These are phyloP conservation scores for Trichoderma hamatum DNA, from an alignment of 2,329 filamentous ascomycete species.

Conservation along the genomic window DNA sequence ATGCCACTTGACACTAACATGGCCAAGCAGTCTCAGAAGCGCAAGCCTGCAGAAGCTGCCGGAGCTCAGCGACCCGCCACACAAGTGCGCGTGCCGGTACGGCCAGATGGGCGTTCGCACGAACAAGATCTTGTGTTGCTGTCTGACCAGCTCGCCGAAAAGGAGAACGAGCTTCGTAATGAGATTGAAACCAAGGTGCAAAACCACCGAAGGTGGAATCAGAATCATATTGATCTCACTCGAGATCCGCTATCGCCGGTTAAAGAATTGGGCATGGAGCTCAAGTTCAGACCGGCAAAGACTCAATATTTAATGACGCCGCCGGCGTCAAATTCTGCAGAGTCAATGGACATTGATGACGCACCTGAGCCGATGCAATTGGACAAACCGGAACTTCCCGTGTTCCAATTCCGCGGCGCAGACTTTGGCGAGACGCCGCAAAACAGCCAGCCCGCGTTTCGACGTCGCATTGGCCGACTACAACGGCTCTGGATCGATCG, in stretches of 20 bases:
- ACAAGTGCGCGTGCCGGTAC: constrained; percentile 70
- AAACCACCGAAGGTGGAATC: constrained; percentile 91
- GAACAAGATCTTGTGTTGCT: constrained; percentile 80
- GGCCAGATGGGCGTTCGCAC: constrained; percentile 69
- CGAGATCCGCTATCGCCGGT: constrained; percentile 81
- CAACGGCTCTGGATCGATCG: constrained; percentile 89
- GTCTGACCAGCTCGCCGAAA: constrained; percentile 76
- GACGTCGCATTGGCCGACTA: constrained; percentile 80
- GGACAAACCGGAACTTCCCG: constrained; percentile 41
- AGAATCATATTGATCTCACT: constrained; percentile 85
- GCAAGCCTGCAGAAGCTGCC: constrained; percentile 64
- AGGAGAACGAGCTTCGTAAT: constrained; percentile 75
- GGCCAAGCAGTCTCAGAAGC: constrained; percentile 65
- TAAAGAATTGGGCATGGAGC: constrained; percentile 62
- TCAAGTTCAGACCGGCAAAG: constrained; percentile 71
- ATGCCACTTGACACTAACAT: constrained; percentile 41
- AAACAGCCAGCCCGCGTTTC: constrained; percentile 66
- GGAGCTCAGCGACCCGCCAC: constrained; percentile 63
- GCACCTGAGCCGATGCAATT: constrained; percentile 48
- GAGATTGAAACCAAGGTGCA: constrained; percentile 86
- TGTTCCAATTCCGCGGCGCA: constrained; percentile 51
- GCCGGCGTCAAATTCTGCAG: constrained; percentile 58
- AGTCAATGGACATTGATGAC: constrained; percentile 60
- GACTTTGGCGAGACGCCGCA: constrained; percentile 44
- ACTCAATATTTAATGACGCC: constrained; percentile 71